These are phyloP conservation scores for Piromyces sp. DNA, from an alignment of 192 early-diverging fungal species.

Conservation along the genomic window DNA sequence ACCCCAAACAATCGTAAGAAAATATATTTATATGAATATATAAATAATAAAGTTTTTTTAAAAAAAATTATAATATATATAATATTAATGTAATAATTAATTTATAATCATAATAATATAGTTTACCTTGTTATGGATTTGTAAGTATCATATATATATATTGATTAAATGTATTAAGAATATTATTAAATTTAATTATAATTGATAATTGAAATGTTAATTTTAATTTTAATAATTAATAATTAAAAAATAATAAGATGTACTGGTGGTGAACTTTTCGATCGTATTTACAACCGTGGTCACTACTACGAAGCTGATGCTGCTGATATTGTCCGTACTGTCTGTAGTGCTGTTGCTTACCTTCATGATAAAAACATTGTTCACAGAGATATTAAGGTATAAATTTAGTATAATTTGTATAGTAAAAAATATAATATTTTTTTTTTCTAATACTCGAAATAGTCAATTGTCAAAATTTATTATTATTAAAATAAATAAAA, in stretches of 20 bases:
- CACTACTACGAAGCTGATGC: neutral
- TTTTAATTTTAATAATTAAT: neutral
- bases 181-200: no score
- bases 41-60: no score
- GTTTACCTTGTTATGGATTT: neutral
- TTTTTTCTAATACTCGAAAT: no score
- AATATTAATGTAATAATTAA: slow-evolving; percentile 8
- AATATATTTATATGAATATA: no score
- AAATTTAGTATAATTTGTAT: no score
- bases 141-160: no score
- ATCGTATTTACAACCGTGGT: neutral
- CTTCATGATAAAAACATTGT: slow-evolving; percentile 2
- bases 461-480: no score
- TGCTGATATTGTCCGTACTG: slow-evolving; percentile 2
- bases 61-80: no score
- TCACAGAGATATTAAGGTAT: slow-evolving; percentile 19
- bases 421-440: no score
- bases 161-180: no score
- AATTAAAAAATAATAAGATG: neutral
- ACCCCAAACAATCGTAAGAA: slow-evolving; percentile 39
- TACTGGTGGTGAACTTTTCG: slow-evolving; percentile 6
- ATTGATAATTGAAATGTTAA: no score
- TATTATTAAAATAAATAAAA: no score
- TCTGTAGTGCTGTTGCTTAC: neutral
- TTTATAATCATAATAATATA: neutral